Evolutionary conservation across 139 green algal species (phyloP).

Genomic region (Eudorina sp.): DNA sequence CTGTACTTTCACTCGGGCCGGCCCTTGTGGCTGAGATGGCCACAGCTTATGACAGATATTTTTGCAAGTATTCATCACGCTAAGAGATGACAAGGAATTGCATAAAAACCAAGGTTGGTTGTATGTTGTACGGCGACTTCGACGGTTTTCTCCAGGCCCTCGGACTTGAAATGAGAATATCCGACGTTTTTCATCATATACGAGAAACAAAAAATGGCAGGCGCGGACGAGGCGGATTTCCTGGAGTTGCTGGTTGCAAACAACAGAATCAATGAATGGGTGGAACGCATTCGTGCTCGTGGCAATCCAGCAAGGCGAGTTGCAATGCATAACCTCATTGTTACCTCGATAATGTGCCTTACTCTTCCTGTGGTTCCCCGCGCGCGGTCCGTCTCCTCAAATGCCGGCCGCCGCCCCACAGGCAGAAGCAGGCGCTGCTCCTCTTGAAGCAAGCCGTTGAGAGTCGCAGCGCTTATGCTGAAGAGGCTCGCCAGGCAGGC

Average conservation of each 20-base stretch:
- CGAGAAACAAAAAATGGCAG: constrained; percentile 25
- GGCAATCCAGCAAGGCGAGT: not conserved
- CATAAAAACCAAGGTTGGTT: no score
- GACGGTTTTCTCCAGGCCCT: no score
- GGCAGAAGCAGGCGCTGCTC: constrained; percentile 58
- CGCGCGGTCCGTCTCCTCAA: not conserved
- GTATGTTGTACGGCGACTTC: no score
- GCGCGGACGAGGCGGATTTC: constrained; percentile 65
- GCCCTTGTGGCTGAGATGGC: no score
- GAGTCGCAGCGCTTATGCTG: constrained; percentile 44
- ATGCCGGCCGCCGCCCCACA: not conserved
- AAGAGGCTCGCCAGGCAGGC: constrained; percentile 53
- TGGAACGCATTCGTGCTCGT: constrained; percentile 56
- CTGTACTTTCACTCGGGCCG: no score
- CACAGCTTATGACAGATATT: no score
- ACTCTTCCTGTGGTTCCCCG: no score
- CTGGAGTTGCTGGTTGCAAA: constrained; percentile 76
- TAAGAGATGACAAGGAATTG: no score
- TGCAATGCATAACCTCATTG: not conserved
- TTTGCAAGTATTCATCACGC: no score
- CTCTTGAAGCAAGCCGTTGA: constrained; percentile 57
- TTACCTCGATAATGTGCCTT: no score
- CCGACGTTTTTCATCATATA: no score
- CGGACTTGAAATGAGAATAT: no score
- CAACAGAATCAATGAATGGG: constrained; percentile 66